A percentile compares a stretch with the other conserved stretches of the same genome.
Conservation (phyloP, 805 yeast species). For the Ogataea kodamae region DNA sequence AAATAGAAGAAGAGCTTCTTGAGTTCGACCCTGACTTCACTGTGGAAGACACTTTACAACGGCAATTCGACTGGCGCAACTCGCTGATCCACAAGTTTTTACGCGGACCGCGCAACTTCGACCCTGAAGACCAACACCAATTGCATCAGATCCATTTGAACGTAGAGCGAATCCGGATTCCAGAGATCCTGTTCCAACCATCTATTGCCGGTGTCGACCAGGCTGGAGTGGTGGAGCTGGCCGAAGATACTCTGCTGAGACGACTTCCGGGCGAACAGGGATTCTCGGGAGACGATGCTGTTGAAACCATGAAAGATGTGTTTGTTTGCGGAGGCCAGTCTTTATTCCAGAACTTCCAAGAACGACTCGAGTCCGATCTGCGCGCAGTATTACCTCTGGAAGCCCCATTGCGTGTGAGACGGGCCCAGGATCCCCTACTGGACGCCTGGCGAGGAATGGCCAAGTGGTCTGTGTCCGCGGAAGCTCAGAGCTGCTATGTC, state of each 20-base stretch:
- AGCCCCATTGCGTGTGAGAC: conserved; percentile 54
- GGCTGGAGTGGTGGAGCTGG: conserved; percentile 83
- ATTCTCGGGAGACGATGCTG: conserved; percentile 47
- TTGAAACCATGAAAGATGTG: conserved; percentile 55
- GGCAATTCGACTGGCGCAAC: conserved; percentile 80
- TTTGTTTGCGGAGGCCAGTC: conserved; percentile 88
- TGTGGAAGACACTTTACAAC: conserved; percentile 78
- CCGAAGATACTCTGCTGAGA: conserved; percentile 59
- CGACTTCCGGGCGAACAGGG: conserved; percentile 54
- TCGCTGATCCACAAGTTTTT: conserved; percentile 77
- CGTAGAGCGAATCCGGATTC: conserved; percentile 85
- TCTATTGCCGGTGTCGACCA: conserved; percentile 93
- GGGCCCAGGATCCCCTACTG: conserved; percentile 61
- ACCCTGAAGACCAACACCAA: conserved; percentile 77
- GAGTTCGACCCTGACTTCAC: conserved; percentile 84
- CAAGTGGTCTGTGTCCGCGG: conserved; percentile 57
- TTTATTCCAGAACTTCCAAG: conserved; percentile 57
- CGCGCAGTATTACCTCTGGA: conserved; percentile 67
- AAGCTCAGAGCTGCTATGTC: conserved; percentile 44
- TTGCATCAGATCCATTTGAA: conserved; percentile 89
- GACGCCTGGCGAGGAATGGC: conserved; percentile 98
- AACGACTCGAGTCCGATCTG: conserved; percentile 68
- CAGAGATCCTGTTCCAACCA: conserved; percentile 91
- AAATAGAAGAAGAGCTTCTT: conserved; percentile 70
- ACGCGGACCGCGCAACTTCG: conserved; percentile 86